Percentiles rank a stretch among this genome's conserved stretches.
Conservation (phyloP, 2,329 filamentous ascomycete genomes). For the Trichoderma cornu-damae region DNA sequence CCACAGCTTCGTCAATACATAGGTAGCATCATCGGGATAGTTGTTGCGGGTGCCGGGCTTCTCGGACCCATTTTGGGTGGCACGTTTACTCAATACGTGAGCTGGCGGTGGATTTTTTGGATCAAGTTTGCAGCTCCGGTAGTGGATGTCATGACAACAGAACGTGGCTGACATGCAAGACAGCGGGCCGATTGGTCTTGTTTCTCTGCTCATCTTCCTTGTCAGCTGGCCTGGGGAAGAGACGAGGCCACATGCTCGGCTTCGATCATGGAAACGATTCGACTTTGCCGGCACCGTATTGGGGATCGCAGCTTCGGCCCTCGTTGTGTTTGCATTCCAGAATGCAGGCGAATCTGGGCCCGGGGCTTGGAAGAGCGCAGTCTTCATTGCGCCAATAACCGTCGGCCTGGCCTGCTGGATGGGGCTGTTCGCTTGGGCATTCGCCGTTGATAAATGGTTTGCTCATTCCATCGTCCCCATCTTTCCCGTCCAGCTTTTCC, state of each 20-base stretch:
- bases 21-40: constrained; percentile 44
- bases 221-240: constrained; percentile 46
- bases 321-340: constrained; percentile 56
- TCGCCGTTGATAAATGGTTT: constrained; percentile 25
- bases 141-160: not conserved
- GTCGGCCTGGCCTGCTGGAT: constrained; percentile 29
- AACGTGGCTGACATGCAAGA: constrained; percentile 14
- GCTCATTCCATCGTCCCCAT: constrained; percentile 34
- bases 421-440: constrained; percentile 29
- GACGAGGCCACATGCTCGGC: constrained; percentile 36
- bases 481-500: constrained; percentile 45
- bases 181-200: constrained; percentile 47
- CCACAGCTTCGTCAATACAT: constrained; percentile 38
- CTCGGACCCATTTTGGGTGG: constrained; percentile 50
- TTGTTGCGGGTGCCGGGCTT: constrained; percentile 45
- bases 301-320: constrained; percentile 47
- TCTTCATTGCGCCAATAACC: constrained; percentile 31
- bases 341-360: constrained; percentile 37
- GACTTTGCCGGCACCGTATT: constrained; percentile 52
- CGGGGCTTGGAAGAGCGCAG: constrained; percentile 40
- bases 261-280: constrained; percentile 44
- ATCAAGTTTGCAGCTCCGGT: constrained; percentile 44
- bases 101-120: constrained; percentile 55
- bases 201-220: constrained; percentile 44
- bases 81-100: constrained; percentile 43